Base-by-base conservation (phyloP, 2,329 filamentous ascomycete genomes). In the Septoria petroselini region DNA sequence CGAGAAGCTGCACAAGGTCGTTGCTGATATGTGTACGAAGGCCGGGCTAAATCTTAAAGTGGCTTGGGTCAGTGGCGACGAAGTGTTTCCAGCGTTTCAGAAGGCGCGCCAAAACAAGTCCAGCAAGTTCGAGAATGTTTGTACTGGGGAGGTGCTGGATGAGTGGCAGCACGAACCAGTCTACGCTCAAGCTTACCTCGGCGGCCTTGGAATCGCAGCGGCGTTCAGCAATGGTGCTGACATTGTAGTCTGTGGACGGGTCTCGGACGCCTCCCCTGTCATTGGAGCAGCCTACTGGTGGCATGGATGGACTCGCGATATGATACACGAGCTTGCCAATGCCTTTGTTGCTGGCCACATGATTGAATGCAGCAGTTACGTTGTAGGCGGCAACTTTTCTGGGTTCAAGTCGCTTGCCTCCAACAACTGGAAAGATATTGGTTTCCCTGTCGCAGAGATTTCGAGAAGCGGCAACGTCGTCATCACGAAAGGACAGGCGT, bases 21-120 rank as follows among this genome's bases (percentile, higher is more conserved):
- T 73, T 0, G 62, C 70, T 3, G 60, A 69, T 14, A 53, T 78
- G 54, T 57, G 60, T 9, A 49, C 48, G 29, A 41, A 48, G 15
- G 60, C 63, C 33, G 66, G 69, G 0, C 54, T 76, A n/a, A 57
- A 68, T 41, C 61, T 77, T 15, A 75, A 71, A 54, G 68, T 77
- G 2, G 75, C 74, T 7, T 76, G 72, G 69, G 66, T 77, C 15
- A 71, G 70, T 30, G 75, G 75, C 2, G 75, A 77, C 52, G 43
- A 65, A 66, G 42, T 69, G 52, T 57, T 65, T 19, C 61, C 60
- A 1, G 67, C 68, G 3, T 57, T 72, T 1, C 58, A 68, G 12
- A 62, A 65, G 18, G 65, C 67, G 3, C 61, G 64, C 35, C 61
- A 64, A 34, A 71, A 71, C 31, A 71, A 66, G 61, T 57, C 68